These are phyloP conservation scores for Alternaria conjuncta DNA, from an alignment of 2,329 filamentous ascomycete genomes.

Conservation along the genomic window DNA sequence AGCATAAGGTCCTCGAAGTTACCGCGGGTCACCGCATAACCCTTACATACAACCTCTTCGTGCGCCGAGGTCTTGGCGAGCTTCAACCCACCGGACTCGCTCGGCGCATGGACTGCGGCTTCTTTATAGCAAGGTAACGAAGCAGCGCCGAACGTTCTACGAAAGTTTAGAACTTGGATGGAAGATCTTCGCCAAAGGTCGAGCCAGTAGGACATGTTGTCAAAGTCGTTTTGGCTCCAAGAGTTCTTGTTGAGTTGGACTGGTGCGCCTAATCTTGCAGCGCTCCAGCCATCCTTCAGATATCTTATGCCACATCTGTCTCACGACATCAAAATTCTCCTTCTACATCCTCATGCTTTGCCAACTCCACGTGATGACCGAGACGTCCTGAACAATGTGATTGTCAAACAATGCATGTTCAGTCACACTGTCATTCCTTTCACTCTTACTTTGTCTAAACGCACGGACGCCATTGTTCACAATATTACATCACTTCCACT, in stretches of 20 bases:
- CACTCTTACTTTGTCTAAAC: neutral
- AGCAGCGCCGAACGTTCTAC: too few species aligned
- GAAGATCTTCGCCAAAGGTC: too few species aligned
- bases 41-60: too few species aligned
- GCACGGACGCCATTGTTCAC: neutral
- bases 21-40: too few species aligned
- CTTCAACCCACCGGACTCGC: too few species aligned
- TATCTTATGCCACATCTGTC: neutral
- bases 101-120: too few species aligned
- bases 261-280: neutral
- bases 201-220: too few species aligned
- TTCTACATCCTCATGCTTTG: rapidly evolving
- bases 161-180: too few species aligned
- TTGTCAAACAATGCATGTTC: neutral
- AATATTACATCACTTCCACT: neutral
- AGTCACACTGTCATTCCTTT: neutral
- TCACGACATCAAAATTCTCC: rapidly evolving
- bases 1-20: too few species aligned
- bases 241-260: neutral
- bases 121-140: too few species aligned
- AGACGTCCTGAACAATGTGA: neutral
- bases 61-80: too few species aligned
- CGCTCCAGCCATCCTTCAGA: neutral
- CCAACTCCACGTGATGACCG: neutral
- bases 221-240: too few species aligned